phyloP scores from a whole-genome alignment of 2,329 filamentous ascomycete genomes.

The Stachybotrys echinatus region DNA sequence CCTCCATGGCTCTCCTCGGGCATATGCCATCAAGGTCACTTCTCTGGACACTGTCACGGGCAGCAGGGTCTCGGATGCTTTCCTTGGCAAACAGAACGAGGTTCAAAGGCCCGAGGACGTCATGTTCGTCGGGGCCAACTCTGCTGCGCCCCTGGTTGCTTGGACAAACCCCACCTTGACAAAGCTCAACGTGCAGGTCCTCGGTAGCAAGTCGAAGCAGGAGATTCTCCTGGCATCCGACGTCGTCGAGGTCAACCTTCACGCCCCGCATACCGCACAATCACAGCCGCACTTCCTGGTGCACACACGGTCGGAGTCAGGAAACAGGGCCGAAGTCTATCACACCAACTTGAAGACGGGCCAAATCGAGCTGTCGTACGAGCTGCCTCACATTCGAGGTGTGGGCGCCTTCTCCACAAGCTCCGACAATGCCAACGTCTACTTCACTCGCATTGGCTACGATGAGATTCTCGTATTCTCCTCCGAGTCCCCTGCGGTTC shows the following conservation, averaged over 20 bases:
- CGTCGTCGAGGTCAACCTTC: constrained; percentile 54
- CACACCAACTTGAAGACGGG: constrained; percentile 70
- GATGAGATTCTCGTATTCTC: constrained; percentile 70
- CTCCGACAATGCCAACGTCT: constrained; percentile 74
- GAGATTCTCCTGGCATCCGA: constrained; percentile 45
- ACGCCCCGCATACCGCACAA: constrained; percentile 67
- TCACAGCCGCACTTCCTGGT: constrained; percentile 80
- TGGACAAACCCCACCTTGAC: constrained; percentile 63
- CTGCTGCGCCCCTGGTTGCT: constrained; percentile 66
- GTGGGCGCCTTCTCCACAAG: constrained; percentile 74
- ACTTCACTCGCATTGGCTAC: constrained; percentile 77
- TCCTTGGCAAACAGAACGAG: constrained; percentile 69
- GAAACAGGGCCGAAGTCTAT: constrained; percentile 80
- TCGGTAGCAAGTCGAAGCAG: constrained; percentile 54
- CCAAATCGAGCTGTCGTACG: constrained; percentile 71
- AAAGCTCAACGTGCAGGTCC: constrained; percentile 65
- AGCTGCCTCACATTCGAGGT: constrained; percentile 65
- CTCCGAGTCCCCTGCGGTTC: constrained; percentile 68
- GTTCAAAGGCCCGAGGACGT: constrained; percentile 60
- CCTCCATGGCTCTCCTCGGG: constrained; percentile 62
- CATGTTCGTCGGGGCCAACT: constrained; percentile 71
- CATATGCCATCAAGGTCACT: constrained; percentile 72
- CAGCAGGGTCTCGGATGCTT: constrained; percentile 64
- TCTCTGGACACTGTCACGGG: constrained; percentile 70
- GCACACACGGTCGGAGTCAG: constrained; percentile 64